Conservation (phyloP, 495 filamentous ascomycete species). For the Hypoxylon lenormandii region DNA sequence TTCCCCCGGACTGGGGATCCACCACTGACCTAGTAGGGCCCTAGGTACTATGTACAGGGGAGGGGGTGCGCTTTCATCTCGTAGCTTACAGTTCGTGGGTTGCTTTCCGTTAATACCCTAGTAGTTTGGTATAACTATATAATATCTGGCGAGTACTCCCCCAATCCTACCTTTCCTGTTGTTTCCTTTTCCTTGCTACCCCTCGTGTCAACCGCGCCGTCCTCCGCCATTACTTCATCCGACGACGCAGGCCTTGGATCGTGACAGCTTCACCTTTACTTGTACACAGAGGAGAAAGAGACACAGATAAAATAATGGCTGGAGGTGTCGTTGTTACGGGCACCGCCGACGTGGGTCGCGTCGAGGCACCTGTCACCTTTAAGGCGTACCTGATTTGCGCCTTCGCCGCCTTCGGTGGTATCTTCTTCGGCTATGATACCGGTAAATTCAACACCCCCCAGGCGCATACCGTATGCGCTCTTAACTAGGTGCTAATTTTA, state of each 20-base stretch:
- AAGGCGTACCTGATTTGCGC: conserved; percentile 72
- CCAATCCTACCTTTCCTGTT: conserved; percentile 37
- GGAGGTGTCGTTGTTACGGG: conserved; percentile 53
- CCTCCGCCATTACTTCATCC: conserved; percentile 30
- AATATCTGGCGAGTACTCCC: conserved; percentile 42
- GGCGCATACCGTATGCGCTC: conserved; percentile 1
- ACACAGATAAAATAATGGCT: conserved; percentile 50
- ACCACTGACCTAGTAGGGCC: conserved; percentile 28
- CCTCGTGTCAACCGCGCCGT: conserved; percentile 30
- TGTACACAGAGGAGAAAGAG: conserved; percentile 29
- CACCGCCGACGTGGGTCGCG: conserved; percentile 54
- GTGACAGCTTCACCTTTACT: conserved; percentile 36
- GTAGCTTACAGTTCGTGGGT: conserved; percentile 29
- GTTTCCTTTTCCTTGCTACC: conserved; percentile 36
- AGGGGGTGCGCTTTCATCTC: conserved; percentile 26
- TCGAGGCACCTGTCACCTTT: conserved; percentile 71
- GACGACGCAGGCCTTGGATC: conserved; percentile 34
- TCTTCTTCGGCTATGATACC: conserved; percentile 70
- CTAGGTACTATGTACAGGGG: no score
- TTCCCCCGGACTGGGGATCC: conserved; percentile 35
- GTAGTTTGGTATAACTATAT: conserved; percentile 38
- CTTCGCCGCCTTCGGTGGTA: conserved; percentile 71
- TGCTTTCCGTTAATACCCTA: conserved; percentile 39
- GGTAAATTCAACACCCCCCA: conserved; percentile 59
- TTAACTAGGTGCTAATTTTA: conserved; percentile 73